Percentiles rank a stretch among this genome's conserved stretches.
phyloP scores from a whole-genome alignment of 257 asterid genomes.

The Solanum corneliomulleri region DNA sequence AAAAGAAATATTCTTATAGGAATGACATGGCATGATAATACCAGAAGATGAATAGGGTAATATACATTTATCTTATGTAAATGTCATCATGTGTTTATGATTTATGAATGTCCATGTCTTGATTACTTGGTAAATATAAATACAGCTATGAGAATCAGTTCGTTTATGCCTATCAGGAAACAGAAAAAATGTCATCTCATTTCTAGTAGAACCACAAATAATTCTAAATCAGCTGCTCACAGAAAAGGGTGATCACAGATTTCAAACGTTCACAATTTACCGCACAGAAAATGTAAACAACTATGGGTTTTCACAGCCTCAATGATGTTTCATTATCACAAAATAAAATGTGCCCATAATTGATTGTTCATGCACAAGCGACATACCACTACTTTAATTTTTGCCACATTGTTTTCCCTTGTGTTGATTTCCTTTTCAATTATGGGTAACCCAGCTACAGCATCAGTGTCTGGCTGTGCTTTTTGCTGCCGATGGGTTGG shows the following conservation, averaged over 20 bases:
- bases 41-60: not conserved
- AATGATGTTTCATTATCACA: not conserved
- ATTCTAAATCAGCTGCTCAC: not conserved
- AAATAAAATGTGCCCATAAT: not conserved
- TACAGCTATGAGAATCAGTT: not conserved
- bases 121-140: not conserved
- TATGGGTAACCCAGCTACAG: slow-evolving; percentile 29
- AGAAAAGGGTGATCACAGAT: not conserved
- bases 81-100: not conserved
- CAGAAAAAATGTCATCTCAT: not conserved
- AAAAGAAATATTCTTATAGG: not conserved
- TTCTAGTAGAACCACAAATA: not conserved
- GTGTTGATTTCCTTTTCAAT: slow-evolving; percentile 58
- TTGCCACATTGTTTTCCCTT: slow-evolving; percentile 92
- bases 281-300: not conserved
- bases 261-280: not conserved
- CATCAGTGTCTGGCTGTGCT: slow-evolving; percentile 54
- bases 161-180: not conserved
- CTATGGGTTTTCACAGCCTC: not conserved
- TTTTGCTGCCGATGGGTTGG: slow-evolving; percentile 39
- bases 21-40: not conserved
- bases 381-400: slow-evolving; percentile 98
- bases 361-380: not conserved
- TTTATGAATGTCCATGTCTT: not conserved
- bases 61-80: not conserved